These are phyloP conservation scores for Luffa aegyptiaca DNA, from an alignment of 306 rosid genomes.

Conservation along the genomic window DNA sequence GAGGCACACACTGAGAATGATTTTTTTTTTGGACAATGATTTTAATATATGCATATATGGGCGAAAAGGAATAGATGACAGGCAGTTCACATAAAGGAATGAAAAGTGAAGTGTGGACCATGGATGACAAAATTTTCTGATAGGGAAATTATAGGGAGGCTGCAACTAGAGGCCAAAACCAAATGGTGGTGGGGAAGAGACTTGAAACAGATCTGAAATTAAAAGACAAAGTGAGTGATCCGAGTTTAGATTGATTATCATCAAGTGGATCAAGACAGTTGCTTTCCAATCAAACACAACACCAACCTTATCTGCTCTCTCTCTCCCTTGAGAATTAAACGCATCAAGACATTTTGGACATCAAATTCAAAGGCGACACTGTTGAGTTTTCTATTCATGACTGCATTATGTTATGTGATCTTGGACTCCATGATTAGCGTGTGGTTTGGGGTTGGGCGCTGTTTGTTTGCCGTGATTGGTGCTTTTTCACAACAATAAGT, in stretches of 20 bases:
- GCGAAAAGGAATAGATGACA: background rate
- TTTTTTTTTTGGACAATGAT: background rate
- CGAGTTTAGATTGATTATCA: no score
- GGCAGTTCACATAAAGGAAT: background rate
- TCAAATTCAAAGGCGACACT: background rate
- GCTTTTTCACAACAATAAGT: background rate
- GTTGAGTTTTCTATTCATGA: background rate
- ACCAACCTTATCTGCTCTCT: background rate
- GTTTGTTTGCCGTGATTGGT: conserved; percentile 6
- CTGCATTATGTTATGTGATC: background rate
- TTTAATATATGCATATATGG: background rate
- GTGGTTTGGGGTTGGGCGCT: background rate
- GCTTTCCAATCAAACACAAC: background rate
- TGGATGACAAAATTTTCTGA: background rate
- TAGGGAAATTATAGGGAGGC: background rate
- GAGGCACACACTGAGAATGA: background rate
- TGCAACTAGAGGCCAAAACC: background rate
- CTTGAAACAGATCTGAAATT: background rate
- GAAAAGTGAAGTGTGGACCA: background rate
- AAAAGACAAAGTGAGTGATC: background rate
- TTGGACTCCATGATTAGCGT: background rate
- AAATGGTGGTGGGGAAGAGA: background rate
- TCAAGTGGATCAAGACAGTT: background rate
- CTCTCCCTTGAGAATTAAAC: background rate
- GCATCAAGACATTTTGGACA: background rate